A percentile compares a stretch with the other conserved stretches of the same genome.
Evolutionary conservation across 2,329 filamentous ascomycete species (phyloP).

Genomic region (Fusarium foetens): DNA sequence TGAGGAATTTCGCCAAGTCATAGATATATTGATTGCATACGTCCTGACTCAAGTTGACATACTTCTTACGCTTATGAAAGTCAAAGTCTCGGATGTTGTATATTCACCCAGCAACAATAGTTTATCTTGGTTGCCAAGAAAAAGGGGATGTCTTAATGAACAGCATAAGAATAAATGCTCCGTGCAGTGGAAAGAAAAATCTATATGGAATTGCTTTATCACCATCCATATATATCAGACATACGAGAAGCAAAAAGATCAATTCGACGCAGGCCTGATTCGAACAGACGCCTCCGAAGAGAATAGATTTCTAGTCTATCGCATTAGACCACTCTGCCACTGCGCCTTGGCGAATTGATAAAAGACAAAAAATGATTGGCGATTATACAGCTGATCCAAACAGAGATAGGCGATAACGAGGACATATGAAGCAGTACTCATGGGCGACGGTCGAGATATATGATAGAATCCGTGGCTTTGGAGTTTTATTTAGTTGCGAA

Average conservation of each 20-base stretch:
- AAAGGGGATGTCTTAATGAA: neutral
- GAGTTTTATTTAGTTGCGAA: too few species aligned
- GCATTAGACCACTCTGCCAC: constrained; percentile 47
- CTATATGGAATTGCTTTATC: neutral
- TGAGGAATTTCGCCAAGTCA: constrained; percentile 1
- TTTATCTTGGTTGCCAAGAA: neutral
- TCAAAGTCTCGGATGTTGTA: neutral
- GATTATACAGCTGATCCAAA: fast-evolving
- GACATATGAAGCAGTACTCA: neutral
- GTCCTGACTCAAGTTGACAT: neutral
- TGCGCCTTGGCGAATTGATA: constrained; percentile 32
- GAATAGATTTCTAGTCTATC: constrained; percentile 46
- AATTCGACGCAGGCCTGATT: constrained; percentile 43
- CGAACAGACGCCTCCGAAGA: constrained; percentile 45
- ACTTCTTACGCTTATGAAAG: neutral
- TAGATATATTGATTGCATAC: neutral
- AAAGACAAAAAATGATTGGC: fast-evolving
- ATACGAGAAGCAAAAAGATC: constrained; percentile 2
- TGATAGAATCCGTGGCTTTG: neutral
- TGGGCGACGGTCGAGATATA: neutral
- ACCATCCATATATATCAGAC: neutral
- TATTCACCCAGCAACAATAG: constrained; percentile 10
- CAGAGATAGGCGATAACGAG: fast-evolving
- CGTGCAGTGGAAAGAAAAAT: neutral
- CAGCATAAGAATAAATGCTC: neutral